Base-by-base conservation (phyloP, 352 stramenopile genomes). In the Pythium rishiriense region DNA sequence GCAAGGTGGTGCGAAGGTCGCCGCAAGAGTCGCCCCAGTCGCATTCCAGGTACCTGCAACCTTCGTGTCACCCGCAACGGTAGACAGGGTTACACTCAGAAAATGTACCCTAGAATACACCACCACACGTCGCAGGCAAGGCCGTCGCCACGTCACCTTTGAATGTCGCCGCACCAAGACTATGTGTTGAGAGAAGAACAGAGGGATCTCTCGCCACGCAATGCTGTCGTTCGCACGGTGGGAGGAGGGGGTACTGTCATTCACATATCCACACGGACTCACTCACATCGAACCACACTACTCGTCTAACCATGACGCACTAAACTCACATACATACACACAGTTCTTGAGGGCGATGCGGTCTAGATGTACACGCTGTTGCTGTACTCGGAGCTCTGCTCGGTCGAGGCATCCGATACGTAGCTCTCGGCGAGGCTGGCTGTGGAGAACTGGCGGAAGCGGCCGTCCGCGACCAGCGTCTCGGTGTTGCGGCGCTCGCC, bases 401-500 rank as follows among this genome's bases (percentile, higher is more conserved):
- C 58, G 17, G 50, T 73, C 15, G 66, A 59, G 4, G 55, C 54
- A 50, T 65, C 51, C 31, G 66, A 73, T 17, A 50, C 31, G 51
- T 52, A 59, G 52, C 58, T 68, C 51, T 68, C 66, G 11, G 45
- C 35, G 21, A 69, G 43, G 25, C 49, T 61, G 22, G 50, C 58
- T 3, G 25, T 81, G n/a, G 83, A 93, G 55, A 90, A 84, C 61
- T 87, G 75, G 10, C 68, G 71, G 53, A 90, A 93, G 26, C 73
- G 80, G 46, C 70, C 68, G 45, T 86, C 80, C 9, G 74, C 62
- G 12, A 87, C 79, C 17, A 90, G 37, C 66, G 79, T 78, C 72
- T 93, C 83, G 7, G 81, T 93, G 64, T 82, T 84, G 48, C 83
- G 79, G n/a, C 70, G 69, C 42, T 89, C 81, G 26, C 72, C 76